Evolutionary conservation across 805 yeast genomes (phyloP).

Genomic region (Lipomyces oligophaga): DNA sequence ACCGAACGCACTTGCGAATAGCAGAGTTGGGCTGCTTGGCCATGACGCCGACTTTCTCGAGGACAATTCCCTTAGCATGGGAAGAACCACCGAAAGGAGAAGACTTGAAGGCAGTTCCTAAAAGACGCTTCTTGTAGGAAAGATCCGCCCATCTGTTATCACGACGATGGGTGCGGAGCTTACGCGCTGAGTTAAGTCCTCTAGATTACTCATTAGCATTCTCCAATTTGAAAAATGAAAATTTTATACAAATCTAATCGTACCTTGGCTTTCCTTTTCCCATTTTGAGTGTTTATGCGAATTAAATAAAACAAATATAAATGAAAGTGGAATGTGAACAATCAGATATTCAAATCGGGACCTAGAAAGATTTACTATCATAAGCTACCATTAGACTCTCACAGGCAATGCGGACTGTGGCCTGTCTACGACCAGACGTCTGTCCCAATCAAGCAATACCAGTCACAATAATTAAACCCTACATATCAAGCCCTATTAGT

Average conservation of each 20-base stretch:
- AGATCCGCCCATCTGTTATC: constrained; percentile 99
- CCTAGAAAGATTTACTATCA: too few species aligned
- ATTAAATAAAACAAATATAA: too few species aligned
- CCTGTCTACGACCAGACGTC: too few species aligned
- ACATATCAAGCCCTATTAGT: too few species aligned
- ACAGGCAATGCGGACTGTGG: too few species aligned
- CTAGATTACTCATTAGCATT: constrained; percentile 41
- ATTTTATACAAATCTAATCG: neutral
- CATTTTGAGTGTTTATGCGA: too few species aligned
- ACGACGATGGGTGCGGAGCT: constrained; percentile 99
- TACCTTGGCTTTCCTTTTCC: constrained; percentile 94
- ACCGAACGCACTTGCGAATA: constrained; percentile 99
- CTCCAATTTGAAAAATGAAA: neutral
- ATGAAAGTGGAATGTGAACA: too few species aligned
- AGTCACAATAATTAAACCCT: too few species aligned
- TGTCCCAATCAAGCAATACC: too few species aligned
- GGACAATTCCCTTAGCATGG: constrained; percentile 99
- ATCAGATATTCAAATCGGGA: too few species aligned
- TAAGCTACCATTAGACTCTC: too few species aligned
- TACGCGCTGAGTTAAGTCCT: constrained; percentile 99
- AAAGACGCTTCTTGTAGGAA: constrained; percentile 95
- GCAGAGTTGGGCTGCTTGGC: constrained; percentile 99
- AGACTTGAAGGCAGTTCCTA: constrained; percentile 99
- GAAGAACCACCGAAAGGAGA: constrained; percentile 99
- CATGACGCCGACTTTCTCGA: constrained; percentile 99